These are phyloP conservation scores for Leishmania lainsoni DNA, from an alignment of 208 protist genomes.

Conservation along the genomic window DNA sequence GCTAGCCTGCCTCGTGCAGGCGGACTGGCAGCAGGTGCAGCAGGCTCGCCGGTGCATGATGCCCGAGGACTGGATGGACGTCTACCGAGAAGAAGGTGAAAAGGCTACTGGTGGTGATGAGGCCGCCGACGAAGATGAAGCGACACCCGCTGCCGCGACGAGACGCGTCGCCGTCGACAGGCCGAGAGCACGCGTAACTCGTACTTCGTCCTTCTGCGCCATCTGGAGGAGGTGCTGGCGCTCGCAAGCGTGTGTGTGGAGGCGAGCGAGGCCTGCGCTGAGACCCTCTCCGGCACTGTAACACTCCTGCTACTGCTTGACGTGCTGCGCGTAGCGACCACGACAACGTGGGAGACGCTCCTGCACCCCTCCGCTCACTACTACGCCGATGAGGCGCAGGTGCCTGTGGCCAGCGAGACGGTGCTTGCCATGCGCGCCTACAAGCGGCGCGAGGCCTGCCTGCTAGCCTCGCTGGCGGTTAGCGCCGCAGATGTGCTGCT, in stretches of 20 bases:
- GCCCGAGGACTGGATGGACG: conserved; percentile 27
- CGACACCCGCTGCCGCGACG: neutral
- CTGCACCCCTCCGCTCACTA: conserved; percentile 37
- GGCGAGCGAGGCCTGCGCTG: conserved; percentile 48
- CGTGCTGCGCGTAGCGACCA: conserved; percentile 35
- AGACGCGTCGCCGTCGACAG: neutral
- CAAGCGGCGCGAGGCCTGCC: conserved; percentile 50
- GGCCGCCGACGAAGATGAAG: neutral
- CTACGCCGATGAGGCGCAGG: neutral
- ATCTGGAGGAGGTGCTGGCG: conserved; percentile 64
- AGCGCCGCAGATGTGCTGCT: conserved; percentile 50
- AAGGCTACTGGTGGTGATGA: neutral
- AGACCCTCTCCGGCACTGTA: conserved; percentile 32
- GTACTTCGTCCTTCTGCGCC: conserved; percentile 42
- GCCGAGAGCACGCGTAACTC: conserved; percentile 13
- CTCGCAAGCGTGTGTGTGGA: conserved; percentile 54
- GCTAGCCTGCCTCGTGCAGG: conserved; percentile 33
- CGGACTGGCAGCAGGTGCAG: conserved; percentile 41
- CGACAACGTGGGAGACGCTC: conserved; percentile 42
- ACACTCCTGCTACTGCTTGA: conserved; percentile 37
- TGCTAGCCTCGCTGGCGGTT: conserved; percentile 45
- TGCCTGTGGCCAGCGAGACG: neutral
- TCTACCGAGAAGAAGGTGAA: conserved; percentile 11
- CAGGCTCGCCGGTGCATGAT: conserved; percentile 29
- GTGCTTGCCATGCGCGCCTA: conserved; percentile 39